Evolutionary conservation across 179 eudicot genomes (phyloP).

Genomic region (Dionaea muscipula): DNA sequence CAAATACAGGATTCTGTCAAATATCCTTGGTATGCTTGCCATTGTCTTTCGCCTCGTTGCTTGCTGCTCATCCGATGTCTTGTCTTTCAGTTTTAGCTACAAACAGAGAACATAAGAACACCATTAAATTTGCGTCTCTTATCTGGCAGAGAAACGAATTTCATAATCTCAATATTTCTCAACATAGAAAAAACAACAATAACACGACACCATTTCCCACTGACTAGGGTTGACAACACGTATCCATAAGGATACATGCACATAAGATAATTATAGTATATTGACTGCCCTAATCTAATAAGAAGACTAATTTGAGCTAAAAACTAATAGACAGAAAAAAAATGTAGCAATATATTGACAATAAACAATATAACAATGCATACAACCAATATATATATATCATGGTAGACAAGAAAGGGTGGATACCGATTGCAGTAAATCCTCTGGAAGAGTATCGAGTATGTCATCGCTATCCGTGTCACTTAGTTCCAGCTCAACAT

Average conservation of each 20-base stretch:
- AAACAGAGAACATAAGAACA: slow-evolving; percentile 4
- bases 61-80: slow-evolving; percentile 29
- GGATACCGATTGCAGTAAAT: slow-evolving; percentile 54
- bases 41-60: slow-evolving; percentile 49
- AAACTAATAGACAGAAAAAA: no score
- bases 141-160: no score
- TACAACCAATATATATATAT: no score
- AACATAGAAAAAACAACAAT: no score
- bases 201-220: no score
- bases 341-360: no score
- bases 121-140: background rate
- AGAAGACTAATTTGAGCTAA: no score
- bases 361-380: background rate
- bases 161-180: no score
- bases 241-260: no score
- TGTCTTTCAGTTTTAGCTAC: slow-evolving; percentile 67
- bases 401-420: background rate
- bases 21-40: slow-evolving; percentile 51
- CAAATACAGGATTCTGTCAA: slow-evolving; percentile 48
- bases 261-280: no score
- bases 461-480: slow-evolving; percentile 27
- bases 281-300: no score
- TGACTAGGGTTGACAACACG: no score
- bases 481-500: slow-evolving; percentile 28
- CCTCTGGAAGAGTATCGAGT: slow-evolving; percentile 48